Evolutionary conservation across 305 asterid genomes (phyloP).

Genomic region (Fraxinus velutina): DNA sequence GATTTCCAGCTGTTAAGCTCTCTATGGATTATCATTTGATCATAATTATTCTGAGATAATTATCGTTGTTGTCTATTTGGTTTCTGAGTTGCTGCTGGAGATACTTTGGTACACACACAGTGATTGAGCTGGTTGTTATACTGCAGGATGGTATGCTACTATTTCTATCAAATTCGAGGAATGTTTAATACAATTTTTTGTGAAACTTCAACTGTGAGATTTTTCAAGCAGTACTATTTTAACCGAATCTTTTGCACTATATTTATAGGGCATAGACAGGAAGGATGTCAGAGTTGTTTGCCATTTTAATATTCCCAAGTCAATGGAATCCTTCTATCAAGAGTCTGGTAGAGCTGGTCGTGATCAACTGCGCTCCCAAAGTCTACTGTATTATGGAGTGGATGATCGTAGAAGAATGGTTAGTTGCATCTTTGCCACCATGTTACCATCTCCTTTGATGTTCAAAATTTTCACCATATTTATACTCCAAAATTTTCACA

Average conservation of each 20-base stretch:
- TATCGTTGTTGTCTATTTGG: constrained; percentile 23
- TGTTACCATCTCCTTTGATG: background rate
- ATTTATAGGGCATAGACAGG: constrained; percentile 80
- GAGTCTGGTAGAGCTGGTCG: constrained; percentile 99
- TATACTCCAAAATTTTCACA: constrained; percentile 21
- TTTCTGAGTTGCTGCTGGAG: constrained; percentile 45
- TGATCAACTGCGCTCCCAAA: constrained; percentile 85
- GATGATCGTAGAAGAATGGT: constrained; percentile 88
- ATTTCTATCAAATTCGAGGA: constrained; percentile 17
- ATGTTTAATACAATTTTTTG: constrained; percentile 9
- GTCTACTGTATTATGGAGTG: constrained; percentile 83
- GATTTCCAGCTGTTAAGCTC: background rate
- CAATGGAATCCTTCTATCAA: constrained; percentile 97
- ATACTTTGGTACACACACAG: constrained; percentile 31
- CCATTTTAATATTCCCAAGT: constrained; percentile 89
- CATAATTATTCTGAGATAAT: constrained; percentile 20
- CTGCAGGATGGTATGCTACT: constrained; percentile 87
- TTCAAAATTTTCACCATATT: constrained; percentile 8
- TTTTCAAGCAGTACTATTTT: constrained; percentile 16
- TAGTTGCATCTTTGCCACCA: constrained; percentile 20
- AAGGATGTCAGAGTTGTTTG: constrained; percentile 93
- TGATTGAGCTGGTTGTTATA: constrained; percentile 39
- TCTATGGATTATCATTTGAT: background rate
- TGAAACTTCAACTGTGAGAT: constrained; percentile 19
- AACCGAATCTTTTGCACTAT: constrained; percentile 14